These are phyloP conservation scores for peach (Prunus persica) DNA, from an alignment of 306 rosid species.

Conservation along the genomic window Prunus_persica_NCBIv2 NC_034015.1:19592501-19593000, in stretches of 20 bases:
- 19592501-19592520: not conserved
- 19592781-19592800: not conserved
- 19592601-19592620: not conserved
- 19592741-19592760: not conserved
- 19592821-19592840: slow-evolving; percentile 30
- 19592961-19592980: slow-evolving; percentile 40
- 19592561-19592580: not conserved
- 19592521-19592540: not conserved
- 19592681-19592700: not conserved
- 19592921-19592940: slow-evolving; percentile 18
- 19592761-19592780: not conserved
- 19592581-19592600: not conserved
- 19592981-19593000: slow-evolving; percentile 11
- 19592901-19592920: not conserved
- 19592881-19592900: slow-evolving; percentile 47
- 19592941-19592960: slow-evolving; percentile 22
- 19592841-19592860: slow-evolving; percentile 37
- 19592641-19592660: not conserved
- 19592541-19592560: not conserved
- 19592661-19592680: not conserved
- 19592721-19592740: not conserved
- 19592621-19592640: not conserved
- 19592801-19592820: not conserved
- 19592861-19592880: slow-evolving; percentile 39
- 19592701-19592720: not conserved